Base-by-base conservation (phyloP, 1,284 basidiomycete species). In the Wallemia mellicola region DNA sequence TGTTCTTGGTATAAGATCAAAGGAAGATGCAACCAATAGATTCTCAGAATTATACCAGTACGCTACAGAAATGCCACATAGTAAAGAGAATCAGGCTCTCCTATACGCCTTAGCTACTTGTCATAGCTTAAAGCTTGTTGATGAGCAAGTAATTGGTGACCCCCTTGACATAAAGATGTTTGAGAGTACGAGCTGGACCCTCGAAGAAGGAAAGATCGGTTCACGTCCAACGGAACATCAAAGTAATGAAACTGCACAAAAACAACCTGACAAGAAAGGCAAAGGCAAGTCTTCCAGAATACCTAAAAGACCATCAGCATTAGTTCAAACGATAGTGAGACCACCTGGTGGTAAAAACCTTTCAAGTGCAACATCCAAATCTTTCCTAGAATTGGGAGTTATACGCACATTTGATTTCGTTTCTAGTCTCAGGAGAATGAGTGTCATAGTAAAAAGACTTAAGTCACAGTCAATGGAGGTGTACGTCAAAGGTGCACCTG, bases 401-500 rank as follows among this genome's bases (percentile, higher is more conserved):
- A 86, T 99, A 61, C 77, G 91, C 33, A 88, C 86, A 0, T 99
- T 94, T 66, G 94, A 99, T 67, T 99, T 99, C 67, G 86, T 92
- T 2, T 95, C 91, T 1, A 75, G 84, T 2, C 75, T 98, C 24
- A 78, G 94, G 30, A 75, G 94, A 59, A 99, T 98, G 94, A 94
- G 88, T 63, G 94, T 98, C 27, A 79, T 99, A 60, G 92, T 96
- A 66, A 98, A 96, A 70, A 77, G 86, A 59, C 77, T 98, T 61
- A 94, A 86, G 70, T 91, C 89, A 63, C 79, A 73, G 56, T 87
- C 84, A 67, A 96, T 98, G 86, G 92, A 98, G 68, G 77, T 96
- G 7, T 98, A 95, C 68, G 91, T 92, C 67, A 99, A 99, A 69
- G 94, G 94, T 24, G 94, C 94, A 1, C 94, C 94, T 0, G 94